Conservation (phyloP, 2,329 filamentous ascomycete genomes). For the Neurospora crassa region DNA sequence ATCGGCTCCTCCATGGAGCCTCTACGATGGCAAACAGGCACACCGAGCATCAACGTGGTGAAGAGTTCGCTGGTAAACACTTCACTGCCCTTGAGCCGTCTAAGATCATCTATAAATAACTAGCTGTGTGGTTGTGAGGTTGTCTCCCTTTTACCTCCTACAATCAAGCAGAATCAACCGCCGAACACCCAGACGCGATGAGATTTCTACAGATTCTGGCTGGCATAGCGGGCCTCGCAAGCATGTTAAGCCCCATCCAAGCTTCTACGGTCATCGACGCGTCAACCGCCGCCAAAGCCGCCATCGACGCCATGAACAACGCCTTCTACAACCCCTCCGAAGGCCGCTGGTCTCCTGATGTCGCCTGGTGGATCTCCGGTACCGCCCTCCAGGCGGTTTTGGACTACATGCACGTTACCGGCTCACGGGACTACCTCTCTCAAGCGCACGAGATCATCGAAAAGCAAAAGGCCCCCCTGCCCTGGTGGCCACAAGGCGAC, state of each 20-base stretch:
- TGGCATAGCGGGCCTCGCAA: background rate
- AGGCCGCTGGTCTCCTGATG: constrained; percentile 25
- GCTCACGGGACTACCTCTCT: constrained; percentile 21
- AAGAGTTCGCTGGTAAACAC: background rate
- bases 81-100: background rate
- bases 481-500: constrained; percentile 27
- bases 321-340: constrained; percentile 24
- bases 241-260: background rate
- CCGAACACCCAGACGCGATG: background rate
- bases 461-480: constrained; percentile 23
- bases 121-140: background rate
- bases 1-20: background rate
- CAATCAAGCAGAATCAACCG: background rate
- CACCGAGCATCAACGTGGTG: background rate
- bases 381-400: constrained; percentile 26
- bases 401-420: constrained; percentile 27
- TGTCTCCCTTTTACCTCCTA: background rate
- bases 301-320: constrained; percentile 27
- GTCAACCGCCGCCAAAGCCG: constrained; percentile 11
- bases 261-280: constrained; percentile 1
- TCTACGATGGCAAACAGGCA: background rate
- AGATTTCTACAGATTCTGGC: background rate
- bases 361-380: constrained; percentile 30
- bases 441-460: constrained; percentile 23
- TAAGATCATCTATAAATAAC: background rate